These are phyloP conservation scores for Fistulinella cinereoalba DNA, from an alignment of 1,284 basidiomycete genomes.

Conservation along the genomic window DNA sequence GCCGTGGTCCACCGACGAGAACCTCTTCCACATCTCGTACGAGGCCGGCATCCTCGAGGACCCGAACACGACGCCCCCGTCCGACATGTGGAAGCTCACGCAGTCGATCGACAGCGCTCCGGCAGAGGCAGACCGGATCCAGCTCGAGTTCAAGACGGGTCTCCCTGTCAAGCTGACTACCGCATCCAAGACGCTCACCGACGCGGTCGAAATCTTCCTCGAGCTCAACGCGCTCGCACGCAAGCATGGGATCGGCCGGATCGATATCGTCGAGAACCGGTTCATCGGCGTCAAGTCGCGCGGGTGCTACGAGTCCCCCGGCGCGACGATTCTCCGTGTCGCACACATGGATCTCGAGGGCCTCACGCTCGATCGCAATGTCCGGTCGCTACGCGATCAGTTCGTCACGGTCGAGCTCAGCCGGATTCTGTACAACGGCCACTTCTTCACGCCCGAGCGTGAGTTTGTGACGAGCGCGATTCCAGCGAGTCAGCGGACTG, in stretches of 20 bases:
- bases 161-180: conserved; percentile 81
- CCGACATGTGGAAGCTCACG: conserved; percentile 99
- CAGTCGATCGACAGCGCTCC: conserved; percentile 84
- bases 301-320: conserved; percentile 98
- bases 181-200: conserved; percentile 67
- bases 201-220: conserved; percentile 95
- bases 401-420: conserved; percentile 91
- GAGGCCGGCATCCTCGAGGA: conserved; percentile 99
- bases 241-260: conserved; percentile 93
- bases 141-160: conserved; percentile 84
- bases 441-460: conserved; percentile 97
- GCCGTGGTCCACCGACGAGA: conserved; percentile 99
- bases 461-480: conserved; percentile 91
- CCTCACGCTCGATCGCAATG: conserved; percentile 95
- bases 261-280: conserved; percentile 99
- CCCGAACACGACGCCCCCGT: conserved; percentile 90
- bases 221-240: conserved; percentile 89
- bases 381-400: conserved; percentile 91
- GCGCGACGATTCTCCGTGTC: conserved; percentile 90
- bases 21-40: conserved; percentile 99
- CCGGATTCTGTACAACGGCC: conserved; percentile 94
- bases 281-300: conserved; percentile 99
- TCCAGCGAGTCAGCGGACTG: conserved; percentile 91
- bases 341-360: conserved; percentile 98
- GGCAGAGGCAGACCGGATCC: conserved; percentile 73